These are phyloP conservation scores for Dothiorella sarmentorum DNA, from an alignment of 2,329 filamentous ascomycete genomes.

Conservation along the genomic window DNA sequence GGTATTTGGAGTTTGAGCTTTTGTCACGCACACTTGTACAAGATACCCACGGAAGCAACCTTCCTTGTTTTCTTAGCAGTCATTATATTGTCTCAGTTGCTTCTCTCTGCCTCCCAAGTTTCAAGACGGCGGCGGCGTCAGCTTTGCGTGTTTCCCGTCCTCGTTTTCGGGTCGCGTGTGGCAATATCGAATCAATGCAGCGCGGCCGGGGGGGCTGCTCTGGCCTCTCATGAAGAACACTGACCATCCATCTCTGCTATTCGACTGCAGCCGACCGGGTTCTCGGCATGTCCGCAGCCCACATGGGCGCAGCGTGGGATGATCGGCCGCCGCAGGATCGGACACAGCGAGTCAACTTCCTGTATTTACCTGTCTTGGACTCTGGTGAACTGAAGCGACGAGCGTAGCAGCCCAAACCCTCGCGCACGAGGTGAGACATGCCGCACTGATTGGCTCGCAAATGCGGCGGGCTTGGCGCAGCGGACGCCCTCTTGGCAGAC, in stretches of 20 bases:
- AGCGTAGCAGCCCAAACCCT: constrained; percentile 8
- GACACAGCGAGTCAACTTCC: background rate
- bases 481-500: background rate
- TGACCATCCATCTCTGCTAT: background rate
- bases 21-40: background rate
- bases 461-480: constrained; percentile 14
- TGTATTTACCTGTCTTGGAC: background rate
- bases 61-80: background rate
- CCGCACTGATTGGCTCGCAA: constrained; percentile 1
- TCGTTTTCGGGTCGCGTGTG: background rate
- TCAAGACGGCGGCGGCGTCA: background rate
- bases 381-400: background rate
- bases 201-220: background rate
- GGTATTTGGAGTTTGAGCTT: background rate
- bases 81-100: background rate
- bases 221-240: background rate
- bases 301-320: background rate
- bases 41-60: background rate
- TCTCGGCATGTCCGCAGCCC: background rate
- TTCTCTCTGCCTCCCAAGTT: background rate
- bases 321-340: background rate
- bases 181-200: background rate
- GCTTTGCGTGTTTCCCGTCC: background rate
- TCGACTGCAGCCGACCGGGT: background rate
- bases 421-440: background rate